Evolutionary conservation across 768 basidiomycete species (phyloP).

Genomic region (Phaeolepiota aurea): DNA sequence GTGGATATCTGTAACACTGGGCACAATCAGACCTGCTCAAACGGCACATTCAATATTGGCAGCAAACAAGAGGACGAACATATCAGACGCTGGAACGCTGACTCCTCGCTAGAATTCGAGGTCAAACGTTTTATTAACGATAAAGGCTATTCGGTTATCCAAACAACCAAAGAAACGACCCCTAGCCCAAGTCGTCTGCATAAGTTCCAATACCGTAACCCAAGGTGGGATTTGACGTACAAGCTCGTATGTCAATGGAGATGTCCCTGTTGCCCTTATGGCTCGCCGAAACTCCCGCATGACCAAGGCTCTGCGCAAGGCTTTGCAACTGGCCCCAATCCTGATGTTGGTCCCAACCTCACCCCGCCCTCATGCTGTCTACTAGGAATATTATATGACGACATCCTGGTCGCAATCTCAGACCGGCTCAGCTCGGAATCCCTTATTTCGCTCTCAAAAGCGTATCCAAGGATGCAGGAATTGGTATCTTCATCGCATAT

Average conservation of each 20-base stretch:
- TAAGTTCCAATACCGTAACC: slow-evolving; percentile 17
- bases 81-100: slow-evolving; percentile 19
- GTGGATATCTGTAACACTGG: not conserved
- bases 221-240: slow-evolving; percentile 17
- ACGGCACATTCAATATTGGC: slow-evolving; percentile 11
- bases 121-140: slow-evolving; percentile 4
- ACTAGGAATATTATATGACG: slow-evolving; percentile 28
- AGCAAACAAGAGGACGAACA: too few relatives aligned
- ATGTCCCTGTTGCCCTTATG: slow-evolving; percentile 27
- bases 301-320: slow-evolving; percentile 5
- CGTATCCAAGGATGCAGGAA: slow-evolving; percentile 30
- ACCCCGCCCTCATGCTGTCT: slow-evolving; percentile 18
- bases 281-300: slow-evolving; percentile 21
- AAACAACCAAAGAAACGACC: slow-evolving; percentile 15
- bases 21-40: slow-evolving; percentile 3
- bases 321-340: not conserved
- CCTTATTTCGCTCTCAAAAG: slow-evolving; percentile 24
- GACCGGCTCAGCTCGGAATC: slow-evolving; percentile 26
- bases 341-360: slow-evolving; percentile 7
- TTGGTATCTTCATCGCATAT: slow-evolving; percentile 23
- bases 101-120: slow-evolving; percentile 11
- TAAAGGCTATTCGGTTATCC: slow-evolving; percentile 5
- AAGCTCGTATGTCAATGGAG: slow-evolving; percentile 17
- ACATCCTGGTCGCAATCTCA: slow-evolving; percentile 24
- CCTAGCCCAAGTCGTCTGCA: slow-evolving; percentile 13